Evolutionary conservation across 345 rosid species (phyloP).

Genomic region (Brassica nigra): DNA sequence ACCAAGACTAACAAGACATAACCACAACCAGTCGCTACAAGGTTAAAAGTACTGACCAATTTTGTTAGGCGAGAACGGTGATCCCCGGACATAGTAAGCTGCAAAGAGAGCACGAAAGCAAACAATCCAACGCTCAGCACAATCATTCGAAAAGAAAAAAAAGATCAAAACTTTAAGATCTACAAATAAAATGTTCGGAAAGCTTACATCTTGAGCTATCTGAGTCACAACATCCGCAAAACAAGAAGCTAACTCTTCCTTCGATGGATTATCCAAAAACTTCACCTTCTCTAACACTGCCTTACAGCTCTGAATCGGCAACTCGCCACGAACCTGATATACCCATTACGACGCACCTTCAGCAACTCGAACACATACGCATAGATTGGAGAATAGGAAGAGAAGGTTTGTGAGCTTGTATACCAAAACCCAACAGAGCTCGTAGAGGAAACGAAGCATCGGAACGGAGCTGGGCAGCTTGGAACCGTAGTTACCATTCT

Average conservation of each 20-base stretch:
- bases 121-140: slow-evolving; percentile 4
- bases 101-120: slow-evolving; percentile 35
- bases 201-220: slow-evolving; percentile 88
- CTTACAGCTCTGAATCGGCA: slow-evolving; percentile 85
- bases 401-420: slow-evolving; percentile 31
- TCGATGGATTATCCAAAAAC: slow-evolving; percentile 55
- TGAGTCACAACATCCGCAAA: slow-evolving; percentile 86
- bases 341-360: slow-evolving; percentile 31
- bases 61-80: slow-evolving; percentile 75
- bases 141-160: slow-evolving; percentile 6
- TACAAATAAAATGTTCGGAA: neutral
- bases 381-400: slow-evolving; percentile 20
- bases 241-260: slow-evolving; percentile 60
- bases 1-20: slow-evolving; percentile 9
- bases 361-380: slow-evolving; percentile 28
- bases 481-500: slow-evolving; percentile 60
- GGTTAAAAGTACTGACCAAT: slow-evolving; percentile 62
- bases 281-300: slow-evolving; percentile 65
- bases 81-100: slow-evolving; percentile 90
- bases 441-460: slow-evolving; percentile 87
- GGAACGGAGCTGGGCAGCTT: slow-evolving; percentile 64
- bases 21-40: neutral
- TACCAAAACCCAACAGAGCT: slow-evolving; percentile 85
- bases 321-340: slow-evolving; percentile 81
- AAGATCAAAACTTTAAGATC: neutral